These are phyloP conservation scores for Fusarium graminum DNA, from an alignment of 2,329 filamentous ascomycete genomes.

Conservation along the genomic window DNA sequence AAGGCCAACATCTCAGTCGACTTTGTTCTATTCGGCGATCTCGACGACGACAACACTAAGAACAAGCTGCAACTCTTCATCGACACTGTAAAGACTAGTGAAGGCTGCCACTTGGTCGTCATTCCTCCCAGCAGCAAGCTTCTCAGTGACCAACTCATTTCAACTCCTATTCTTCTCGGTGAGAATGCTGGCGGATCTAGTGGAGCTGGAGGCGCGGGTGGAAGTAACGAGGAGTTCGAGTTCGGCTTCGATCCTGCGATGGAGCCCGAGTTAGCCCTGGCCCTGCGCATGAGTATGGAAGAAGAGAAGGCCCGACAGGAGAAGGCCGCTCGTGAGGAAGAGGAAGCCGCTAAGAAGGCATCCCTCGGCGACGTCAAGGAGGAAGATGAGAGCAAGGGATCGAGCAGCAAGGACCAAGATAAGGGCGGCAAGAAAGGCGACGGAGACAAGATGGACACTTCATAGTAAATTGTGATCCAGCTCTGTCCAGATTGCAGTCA, in stretches of 20 bases:
- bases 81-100: slow-evolving; percentile 89
- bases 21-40: slow-evolving; percentile 93
- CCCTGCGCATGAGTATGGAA: slow-evolving; percentile 96
- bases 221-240: slow-evolving; percentile 72
- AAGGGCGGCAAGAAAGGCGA: slow-evolving; percentile 78
- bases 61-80: slow-evolving; percentile 96
- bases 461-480: slow-evolving; percentile 58
- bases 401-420: slow-evolving; percentile 77
- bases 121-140: slow-evolving; percentile 92
- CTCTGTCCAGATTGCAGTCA: slow-evolving; percentile 51
- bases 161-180: slow-evolving; percentile 89
- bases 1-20: slow-evolving; percentile 96
- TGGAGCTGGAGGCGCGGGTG: slow-evolving; percentile 69
- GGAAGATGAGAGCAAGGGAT: slow-evolving; percentile 71
- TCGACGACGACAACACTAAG: slow-evolving; percentile 87
- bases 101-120: slow-evolving; percentile 91
- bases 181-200: slow-evolving; percentile 74
- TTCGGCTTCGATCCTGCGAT: slow-evolving; percentile 92
- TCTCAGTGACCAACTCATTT: slow-evolving; percentile 90
- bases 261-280: slow-evolving; percentile 94
- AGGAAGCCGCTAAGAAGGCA: slow-evolving; percentile 78
- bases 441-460: slow-evolving; percentile 86
- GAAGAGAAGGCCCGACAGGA: slow-evolving; percentile 96
- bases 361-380: slow-evolving; percentile 86
- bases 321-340: slow-evolving; percentile 82